Evolutionary conservation across 441 rosid species (phyloP), one percentile per base, ranked within the genome.

Genomic region (Euphorbia celastroides): DNA sequence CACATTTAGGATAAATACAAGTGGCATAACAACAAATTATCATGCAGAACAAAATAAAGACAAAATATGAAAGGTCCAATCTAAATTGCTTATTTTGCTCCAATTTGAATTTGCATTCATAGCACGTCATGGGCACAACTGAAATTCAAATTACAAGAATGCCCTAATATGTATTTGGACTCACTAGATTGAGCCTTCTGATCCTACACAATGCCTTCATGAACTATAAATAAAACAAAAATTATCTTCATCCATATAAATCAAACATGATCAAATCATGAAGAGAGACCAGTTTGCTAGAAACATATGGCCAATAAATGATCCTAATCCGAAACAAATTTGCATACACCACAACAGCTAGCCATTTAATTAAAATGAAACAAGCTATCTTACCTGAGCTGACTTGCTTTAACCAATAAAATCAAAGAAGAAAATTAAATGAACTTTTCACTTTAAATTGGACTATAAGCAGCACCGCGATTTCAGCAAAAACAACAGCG

Each of bases 1-100:
- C 41, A 56, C 63, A 54, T 50, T 62, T 70, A 50, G 51, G 51
- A 73, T 36, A 41, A 67, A 46, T 54, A 62, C 54, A 75, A 62
- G 27, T 17, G 55, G n/a, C 50, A 16, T 51, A 27, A 19, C 13
- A 12, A 64, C 17, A 65, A 61, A 41, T 23, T 41, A n/a, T 25
- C 64, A 65, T 57, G 48, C 48, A 55, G 17, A 60, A 73, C 56
- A 41, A 25, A 19, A 9, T 62, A 19, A 65, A 55, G 28, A 3
- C 13, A 59, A 31, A 31, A 17, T 3, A 34, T 25, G 50, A 19
- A 20, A 44, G n/a, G n/a, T n/a, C n/a, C 41, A 57, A 7, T 54
- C 16, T 17, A n/a, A 11, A 61, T 60, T 16, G 28, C 9, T 26
- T 34, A 59, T n/a, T 62, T 44, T 56, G 28, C 5, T 42, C 70